Conservation (phyloP, 345 rosid species). For the Brassica incana region DNA sequence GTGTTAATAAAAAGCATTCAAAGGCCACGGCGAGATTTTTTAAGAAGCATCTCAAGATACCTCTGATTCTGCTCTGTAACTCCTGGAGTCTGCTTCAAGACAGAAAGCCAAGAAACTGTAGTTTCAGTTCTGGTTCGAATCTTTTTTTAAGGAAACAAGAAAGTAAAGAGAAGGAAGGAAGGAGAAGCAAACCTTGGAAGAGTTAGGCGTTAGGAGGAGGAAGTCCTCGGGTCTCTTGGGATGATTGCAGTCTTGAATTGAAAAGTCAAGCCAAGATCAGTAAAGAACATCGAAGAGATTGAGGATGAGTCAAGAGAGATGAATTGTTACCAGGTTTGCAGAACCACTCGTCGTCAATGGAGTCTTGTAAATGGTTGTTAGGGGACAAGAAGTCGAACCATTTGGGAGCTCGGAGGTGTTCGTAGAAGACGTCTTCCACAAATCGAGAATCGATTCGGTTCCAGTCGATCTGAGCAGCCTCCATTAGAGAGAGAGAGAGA, state of each 20-base stretch:
- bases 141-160: conserved; percentile 8
- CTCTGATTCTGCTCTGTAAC: conserved; percentile 17
- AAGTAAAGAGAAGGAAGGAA: neutral
- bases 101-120: neutral
- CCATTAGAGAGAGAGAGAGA: conserved; percentile 53
- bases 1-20: neutral
- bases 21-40: neutral
- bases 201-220: conserved; percentile 52
- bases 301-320: neutral
- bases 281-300: neutral
- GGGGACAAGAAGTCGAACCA: conserved; percentile 79
- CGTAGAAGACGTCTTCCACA: conserved; percentile 68
- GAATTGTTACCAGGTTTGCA: conserved; percentile 68
- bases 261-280: neutral
- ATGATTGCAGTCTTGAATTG: conserved; percentile 69
- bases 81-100: conserved; percentile 7
- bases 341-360: conserved; percentile 65
- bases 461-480: conserved; percentile 94
- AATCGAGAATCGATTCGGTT: conserved; percentile 69
- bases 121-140: neutral
- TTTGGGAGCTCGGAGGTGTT: conserved; percentile 81
- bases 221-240: conserved; percentile 81
- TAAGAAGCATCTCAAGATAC: conserved; percentile 17
- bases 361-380: conserved; percentile 20
- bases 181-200: conserved; percentile 32